Evolutionary conservation across 306 rosid genomes (phyloP).

Genomic region (Medicago truncatula): MtrunA17r5.0-ANR NC_053042.1:8647001-8647500

Average conservation of each 20-base stretch:
- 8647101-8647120: conserved; percentile 95
- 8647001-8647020: background rate
- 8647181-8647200: background rate
- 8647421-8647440: conserved; percentile 64
- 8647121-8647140: conserved; percentile 59
- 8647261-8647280: conserved; percentile 81
- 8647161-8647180: conserved; percentile 5
- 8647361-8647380: background rate
- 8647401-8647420: conserved; percentile 50
- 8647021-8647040: background rate
- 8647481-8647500: conserved; percentile 62
- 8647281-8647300: conserved; percentile 66
- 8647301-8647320: conserved; percentile 52
- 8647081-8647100: conserved; percentile 84
- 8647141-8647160: conserved; percentile 16
- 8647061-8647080: conserved; percentile 86
- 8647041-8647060: conserved; percentile 92
- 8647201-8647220: background rate
- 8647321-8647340: conserved; percentile 21
- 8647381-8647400: background rate
- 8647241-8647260: conserved; percentile 60
- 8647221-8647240: too few species aligned
- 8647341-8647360: background rate
- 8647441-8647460: conserved; percentile 81
- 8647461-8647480: conserved; percentile 59